phyloP scores from a whole-genome alignment of 768 basidiomycete species.

The Coprinopsis strossmayeri region DNA sequence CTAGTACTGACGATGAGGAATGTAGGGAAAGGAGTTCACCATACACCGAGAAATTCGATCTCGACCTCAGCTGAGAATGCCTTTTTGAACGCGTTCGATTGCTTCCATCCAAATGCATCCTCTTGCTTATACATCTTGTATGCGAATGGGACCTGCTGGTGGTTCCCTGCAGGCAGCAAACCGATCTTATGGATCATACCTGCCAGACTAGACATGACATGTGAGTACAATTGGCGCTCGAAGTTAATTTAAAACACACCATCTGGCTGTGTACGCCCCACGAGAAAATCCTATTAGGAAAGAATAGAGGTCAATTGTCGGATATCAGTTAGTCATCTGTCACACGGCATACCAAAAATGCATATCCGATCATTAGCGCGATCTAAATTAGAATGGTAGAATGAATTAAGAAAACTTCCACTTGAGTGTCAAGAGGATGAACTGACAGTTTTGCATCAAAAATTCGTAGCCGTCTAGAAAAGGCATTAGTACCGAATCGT shows the following conservation, averaged over 20 bases:
- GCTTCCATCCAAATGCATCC: slow-evolving; percentile 36
- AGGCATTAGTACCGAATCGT: background rate
- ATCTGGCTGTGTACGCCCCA: slow-evolving; percentile 49
- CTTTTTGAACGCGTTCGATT: slow-evolving; percentile 41
- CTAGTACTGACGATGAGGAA: background rate
- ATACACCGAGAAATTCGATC: slow-evolving; percentile 46
- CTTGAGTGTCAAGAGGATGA: background rate
- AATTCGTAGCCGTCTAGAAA: slow-evolving; percentile 46
- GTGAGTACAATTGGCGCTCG: background rate
- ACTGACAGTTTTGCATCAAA: slow-evolving; percentile 52
- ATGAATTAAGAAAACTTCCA: background rate
- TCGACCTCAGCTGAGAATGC: slow-evolving; percentile 41
- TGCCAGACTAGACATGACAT: slow-evolving; percentile 27
- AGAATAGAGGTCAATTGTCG: background rate
- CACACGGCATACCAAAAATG: slow-evolving; percentile 49
- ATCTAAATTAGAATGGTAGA: slow-evolving; percentile 21
- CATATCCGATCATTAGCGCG: slow-evolving; percentile 46
- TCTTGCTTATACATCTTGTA: slow-evolving; percentile 46
- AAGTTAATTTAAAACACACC: slow-evolving; percentile 14
- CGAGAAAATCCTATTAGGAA: slow-evolving; percentile 41
- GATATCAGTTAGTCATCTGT: background rate
- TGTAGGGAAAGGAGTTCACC: slow-evolving; percentile 20
- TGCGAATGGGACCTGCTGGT: slow-evolving; percentile 51
- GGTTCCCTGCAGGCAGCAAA: slow-evolving; percentile 32
- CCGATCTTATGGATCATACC: slow-evolving; percentile 53